A percentile compares a stretch with the other conserved stretches of the same genome.
phyloP scores from a whole-genome alignment of 2,329 filamentous ascomycete genomes.

The Blastomyces silverae region DNA sequence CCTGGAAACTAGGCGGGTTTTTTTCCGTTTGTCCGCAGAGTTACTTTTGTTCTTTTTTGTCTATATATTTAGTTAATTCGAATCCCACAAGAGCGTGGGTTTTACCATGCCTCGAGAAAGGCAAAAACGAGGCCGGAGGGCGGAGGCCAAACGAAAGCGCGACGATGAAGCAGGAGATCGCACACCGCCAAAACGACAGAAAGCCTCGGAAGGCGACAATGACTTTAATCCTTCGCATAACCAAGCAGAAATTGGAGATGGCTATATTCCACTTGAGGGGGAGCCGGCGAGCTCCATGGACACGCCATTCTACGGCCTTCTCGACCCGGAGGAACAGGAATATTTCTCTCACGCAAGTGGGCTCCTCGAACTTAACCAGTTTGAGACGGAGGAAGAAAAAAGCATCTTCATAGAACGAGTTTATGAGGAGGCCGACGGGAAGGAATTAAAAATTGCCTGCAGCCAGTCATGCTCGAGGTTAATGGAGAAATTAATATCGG shows the following conservation, averaged over 20 bases:
- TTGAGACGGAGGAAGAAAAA: slow-evolving; percentile 66
- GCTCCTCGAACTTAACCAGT: slow-evolving; percentile 82
- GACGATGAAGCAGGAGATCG: slow-evolving; percentile 34
- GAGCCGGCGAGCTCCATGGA: slow-evolving; percentile 39
- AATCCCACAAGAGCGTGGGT: not conserved
- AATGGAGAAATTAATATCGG: slow-evolving; percentile 81
- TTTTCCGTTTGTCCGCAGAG: not conserved
- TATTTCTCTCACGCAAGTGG: slow-evolving; percentile 90
- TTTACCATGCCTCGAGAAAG: slow-evolving; percentile 42
- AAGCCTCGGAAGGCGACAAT: slow-evolving; percentile 22
- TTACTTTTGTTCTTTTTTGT: not conserved
- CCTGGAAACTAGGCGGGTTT: not conserved
- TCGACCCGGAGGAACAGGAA: slow-evolving; percentile 88
- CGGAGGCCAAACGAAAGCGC: slow-evolving; percentile 37
- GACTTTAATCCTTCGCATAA: slow-evolving; percentile 20
- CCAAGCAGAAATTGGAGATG: slow-evolving; percentile 27
- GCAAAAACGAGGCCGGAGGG: slow-evolving; percentile 43
- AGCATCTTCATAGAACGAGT: slow-evolving; percentile 70
- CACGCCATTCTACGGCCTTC: slow-evolving; percentile 82
- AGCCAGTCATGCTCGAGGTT: slow-evolving; percentile 92
- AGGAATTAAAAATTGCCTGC: slow-evolving; percentile 92
- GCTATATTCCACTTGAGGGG: slow-evolving; percentile 37
- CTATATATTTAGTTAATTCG: not conserved
- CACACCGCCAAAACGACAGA: slow-evolving; percentile 36
- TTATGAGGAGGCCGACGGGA: slow-evolving; percentile 77